Evolutionary conservation across 2,329 filamentous ascomycete species (phyloP), one percentile per base, ranked within the genome.

Genomic region (Neopestalotiopsis sp.): DNA sequence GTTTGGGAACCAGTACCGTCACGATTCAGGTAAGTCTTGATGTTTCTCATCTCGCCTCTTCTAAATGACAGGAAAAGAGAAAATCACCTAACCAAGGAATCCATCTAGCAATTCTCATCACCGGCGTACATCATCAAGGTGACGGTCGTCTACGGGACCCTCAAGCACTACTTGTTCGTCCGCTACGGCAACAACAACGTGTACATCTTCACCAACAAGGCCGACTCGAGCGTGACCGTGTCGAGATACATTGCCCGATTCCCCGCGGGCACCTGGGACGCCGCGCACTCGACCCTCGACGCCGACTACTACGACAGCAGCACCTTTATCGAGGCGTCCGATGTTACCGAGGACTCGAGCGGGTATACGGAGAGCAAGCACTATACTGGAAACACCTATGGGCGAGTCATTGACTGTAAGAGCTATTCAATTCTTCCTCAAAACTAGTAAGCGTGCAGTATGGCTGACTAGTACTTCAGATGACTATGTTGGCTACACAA

Each of bases 131-230:
- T 80, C 69, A 80, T 80, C 70, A 80, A 79, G 65, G 77, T 81
- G 10, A 76, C 78, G 0, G 78, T 80, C 30, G 73, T 72, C 20
- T 75, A 78, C 64, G 78, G 78, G 52, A 78, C 77, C 1, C 71
- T 80, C 1, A 78, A 79, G 71, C 78, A 81, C 66, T 79, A 78
- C 65, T 74, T 81, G 34, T 74, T 80, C 24, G 72, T 79, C 52
- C 73, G 79, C 60, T 80, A 80, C 70, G 77, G 76, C 65, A 79
- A 81, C 72, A 76, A 78, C 67, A 79, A 81, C 64, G 76, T 80
- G 13, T 82, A 83, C 68, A 80, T 83, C 40, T 81, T 83, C 70
- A 83, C 81, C 70, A 82, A 83, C 71, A 83, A 82, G 72, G 77
- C 74, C 4, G 81, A 82, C 42, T 72, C 75, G 34, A 81, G 78